phyloP scores from a whole-genome alignment of 176 grass and related monocot genomes.

The maize (Zea mays) region DNA sequence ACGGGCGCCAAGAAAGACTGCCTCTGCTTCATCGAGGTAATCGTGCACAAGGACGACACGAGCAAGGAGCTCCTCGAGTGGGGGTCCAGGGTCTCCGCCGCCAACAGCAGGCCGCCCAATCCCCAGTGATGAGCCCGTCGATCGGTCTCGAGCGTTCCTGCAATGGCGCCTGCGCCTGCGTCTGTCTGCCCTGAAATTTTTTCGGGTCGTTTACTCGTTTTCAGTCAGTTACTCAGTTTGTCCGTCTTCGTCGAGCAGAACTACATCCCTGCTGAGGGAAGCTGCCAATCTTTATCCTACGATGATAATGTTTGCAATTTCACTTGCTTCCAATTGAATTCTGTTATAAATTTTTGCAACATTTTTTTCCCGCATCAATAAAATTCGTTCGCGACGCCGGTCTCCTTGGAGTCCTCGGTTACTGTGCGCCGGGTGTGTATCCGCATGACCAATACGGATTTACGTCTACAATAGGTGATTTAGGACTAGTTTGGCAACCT shows the following conservation, averaged over 20 bases:
- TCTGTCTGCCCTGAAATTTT: background rate
- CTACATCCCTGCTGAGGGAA: background rate
- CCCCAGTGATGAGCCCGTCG: constrained; percentile 41
- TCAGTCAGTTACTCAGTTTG: background rate
- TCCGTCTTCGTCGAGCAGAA: background rate
- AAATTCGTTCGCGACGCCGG: no score
- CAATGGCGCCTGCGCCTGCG: background rate
- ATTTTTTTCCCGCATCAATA: no score
- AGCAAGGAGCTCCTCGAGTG: constrained; percentile 81
- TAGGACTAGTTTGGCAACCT: no score
- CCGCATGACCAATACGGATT: no score
- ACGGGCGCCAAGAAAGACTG: constrained; percentile 55
- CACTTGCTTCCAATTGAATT: no score
- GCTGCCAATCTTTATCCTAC: background rate
- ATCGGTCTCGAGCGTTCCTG: background rate
- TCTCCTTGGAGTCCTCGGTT: no score
- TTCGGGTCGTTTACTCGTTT: no score
- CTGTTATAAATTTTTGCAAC: no score
- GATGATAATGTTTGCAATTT: no score
- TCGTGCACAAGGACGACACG: constrained; percentile 67
- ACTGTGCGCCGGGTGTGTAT: no score
- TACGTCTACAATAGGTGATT: no score
- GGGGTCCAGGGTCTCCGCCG: constrained; percentile 69
- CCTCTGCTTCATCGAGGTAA: constrained; percentile 72
- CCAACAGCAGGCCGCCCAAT: constrained; percentile 65